Evolutionary conservation across 208 protist genomes (phyloP).

Genomic region (Phytomonas sp.): DNA sequence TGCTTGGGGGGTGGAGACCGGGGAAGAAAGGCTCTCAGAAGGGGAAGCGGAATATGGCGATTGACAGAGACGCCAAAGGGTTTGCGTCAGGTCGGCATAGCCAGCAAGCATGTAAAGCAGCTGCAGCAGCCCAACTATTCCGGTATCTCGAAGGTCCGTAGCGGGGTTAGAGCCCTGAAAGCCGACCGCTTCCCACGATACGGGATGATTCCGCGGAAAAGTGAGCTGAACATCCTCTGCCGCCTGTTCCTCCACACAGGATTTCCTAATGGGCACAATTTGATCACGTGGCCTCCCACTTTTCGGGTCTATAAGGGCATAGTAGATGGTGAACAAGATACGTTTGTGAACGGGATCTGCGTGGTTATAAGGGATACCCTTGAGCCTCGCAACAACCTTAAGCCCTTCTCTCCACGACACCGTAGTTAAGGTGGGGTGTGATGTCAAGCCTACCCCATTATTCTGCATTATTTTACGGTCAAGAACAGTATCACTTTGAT

Average conservation of each 20-base stretch:
- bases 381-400: constrained; percentile 23
- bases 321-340: constrained; percentile 54
- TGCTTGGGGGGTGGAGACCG: background rate
- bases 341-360: constrained; percentile 27
- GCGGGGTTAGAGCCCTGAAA: constrained; percentile 77
- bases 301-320: constrained; percentile 17
- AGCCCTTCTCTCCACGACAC: constrained; percentile 2
- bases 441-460: background rate
- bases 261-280: background rate
- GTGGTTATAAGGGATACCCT: constrained; percentile 19
- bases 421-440: background rate
- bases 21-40: background rate
- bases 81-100: constrained; percentile 37
- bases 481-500: background rate
- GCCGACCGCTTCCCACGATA: constrained; percentile 60
- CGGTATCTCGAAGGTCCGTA: constrained; percentile 71
- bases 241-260: background rate
- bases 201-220: background rate
- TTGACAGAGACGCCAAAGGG: constrained; percentile 50
- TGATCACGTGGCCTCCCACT: background rate
- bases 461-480: background rate
- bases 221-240: background rate
- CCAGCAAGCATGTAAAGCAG: constrained; percentile 62
- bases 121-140: constrained; percentile 62
- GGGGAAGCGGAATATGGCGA: constrained; percentile 1